Conservation (phyloP, 495 filamentous ascomycete genomes). For the Penicillium steckii region DNA sequence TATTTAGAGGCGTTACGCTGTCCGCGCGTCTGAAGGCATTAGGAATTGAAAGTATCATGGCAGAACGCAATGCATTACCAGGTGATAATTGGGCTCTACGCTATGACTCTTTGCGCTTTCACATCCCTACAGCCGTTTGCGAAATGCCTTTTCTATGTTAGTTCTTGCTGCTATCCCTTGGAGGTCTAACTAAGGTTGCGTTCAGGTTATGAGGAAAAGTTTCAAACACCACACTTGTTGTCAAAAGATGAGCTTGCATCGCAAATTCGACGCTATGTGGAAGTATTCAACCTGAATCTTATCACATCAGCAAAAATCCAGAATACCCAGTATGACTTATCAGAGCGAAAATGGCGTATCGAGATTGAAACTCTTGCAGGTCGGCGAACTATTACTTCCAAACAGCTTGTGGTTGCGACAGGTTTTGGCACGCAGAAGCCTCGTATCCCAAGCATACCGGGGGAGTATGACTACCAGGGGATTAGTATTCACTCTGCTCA, state of each 20-base stretch:
- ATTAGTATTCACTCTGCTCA: slow-evolving; percentile 33
- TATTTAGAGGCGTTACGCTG: slow-evolving; percentile 19
- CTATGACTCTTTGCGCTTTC: slow-evolving; percentile 34
- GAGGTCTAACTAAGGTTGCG: background rate
- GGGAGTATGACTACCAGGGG: slow-evolving; percentile 30
- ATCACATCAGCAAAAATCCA: slow-evolving; percentile 28
- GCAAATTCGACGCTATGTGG: slow-evolving; percentile 32
- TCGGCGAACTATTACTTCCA: slow-evolving; percentile 10
- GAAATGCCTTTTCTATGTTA: slow-evolving; percentile 21
- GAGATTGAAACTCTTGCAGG: slow-evolving; percentile 16
- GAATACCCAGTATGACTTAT: slow-evolving; percentile 23
- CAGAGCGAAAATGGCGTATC: slow-evolving; percentile 31
- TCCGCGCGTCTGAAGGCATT: slow-evolving; percentile 37
- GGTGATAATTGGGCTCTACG: slow-evolving; percentile 39
- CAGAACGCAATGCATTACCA: slow-evolving; percentile 28
- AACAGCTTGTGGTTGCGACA: slow-evolving; percentile 31
- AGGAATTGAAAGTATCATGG: slow-evolving; percentile 28
- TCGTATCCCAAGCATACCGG: slow-evolving; percentile 22
- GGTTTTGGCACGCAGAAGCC: slow-evolving; percentile 31
- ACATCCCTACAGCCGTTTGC: slow-evolving; percentile 29
- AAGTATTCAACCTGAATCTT: slow-evolving; percentile 35
- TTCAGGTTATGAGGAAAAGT: slow-evolving; percentile 16
- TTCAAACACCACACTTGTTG: slow-evolving; percentile 31
- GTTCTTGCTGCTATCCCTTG: background rate
- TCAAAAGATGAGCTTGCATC: slow-evolving; percentile 33